Conservation (phyloP, 768 basidiomycete genomes). For the Xanthoconium stramineum region DNA sequence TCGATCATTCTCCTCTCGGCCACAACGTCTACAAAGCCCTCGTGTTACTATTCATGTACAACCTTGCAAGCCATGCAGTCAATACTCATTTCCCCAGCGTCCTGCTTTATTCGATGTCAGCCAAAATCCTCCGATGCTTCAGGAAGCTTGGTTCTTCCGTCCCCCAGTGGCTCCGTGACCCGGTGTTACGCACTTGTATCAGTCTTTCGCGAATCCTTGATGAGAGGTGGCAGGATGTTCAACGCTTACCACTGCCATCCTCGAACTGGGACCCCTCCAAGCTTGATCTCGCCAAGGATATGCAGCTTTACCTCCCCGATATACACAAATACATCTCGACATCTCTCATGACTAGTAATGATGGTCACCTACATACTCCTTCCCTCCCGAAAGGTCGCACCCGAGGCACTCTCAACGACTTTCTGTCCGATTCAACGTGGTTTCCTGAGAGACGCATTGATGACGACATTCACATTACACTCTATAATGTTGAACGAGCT, state of each 20-base stretch:
- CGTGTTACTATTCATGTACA: background rate
- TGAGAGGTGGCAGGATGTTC: no score
- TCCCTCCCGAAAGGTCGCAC: no score
- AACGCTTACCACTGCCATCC: no score
- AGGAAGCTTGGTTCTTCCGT: background rate
- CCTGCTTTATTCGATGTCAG: background rate
- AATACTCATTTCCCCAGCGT: no score
- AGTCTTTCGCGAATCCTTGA: background rate
- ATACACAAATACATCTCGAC: no score
- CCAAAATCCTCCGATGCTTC: background rate
- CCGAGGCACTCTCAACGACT: background rate
- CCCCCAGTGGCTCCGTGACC: background rate
- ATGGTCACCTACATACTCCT: no score
- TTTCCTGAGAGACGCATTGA: background rate
- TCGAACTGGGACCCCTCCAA: no score
- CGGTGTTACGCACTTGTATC: background rate
- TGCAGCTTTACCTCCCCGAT: no score
- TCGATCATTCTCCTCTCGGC: background rate
- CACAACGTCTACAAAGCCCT: background rate
- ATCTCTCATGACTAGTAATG: no score
- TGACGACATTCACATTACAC: background rate
- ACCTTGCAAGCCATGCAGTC: background rate
- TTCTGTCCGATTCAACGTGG: background rate
- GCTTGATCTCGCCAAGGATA: no score
- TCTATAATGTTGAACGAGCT: background rate